phyloP scores from a whole-genome alignment of 345 rosid genomes.

The Gossypium arboreum region DNA sequence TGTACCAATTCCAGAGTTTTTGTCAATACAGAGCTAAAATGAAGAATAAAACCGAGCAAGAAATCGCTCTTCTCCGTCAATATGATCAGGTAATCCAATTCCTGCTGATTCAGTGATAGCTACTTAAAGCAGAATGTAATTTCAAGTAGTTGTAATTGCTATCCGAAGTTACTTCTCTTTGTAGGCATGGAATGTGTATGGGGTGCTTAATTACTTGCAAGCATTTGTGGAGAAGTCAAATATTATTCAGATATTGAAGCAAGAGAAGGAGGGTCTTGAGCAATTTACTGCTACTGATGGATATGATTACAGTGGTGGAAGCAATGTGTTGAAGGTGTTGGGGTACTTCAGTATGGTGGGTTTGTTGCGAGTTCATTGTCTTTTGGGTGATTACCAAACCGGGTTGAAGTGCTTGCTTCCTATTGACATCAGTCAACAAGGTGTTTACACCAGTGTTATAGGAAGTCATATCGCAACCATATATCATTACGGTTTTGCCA shows the following conservation, averaged over 20 bases:
- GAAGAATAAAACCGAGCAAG: conserved; percentile 90
- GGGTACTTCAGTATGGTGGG: conserved; percentile 99
- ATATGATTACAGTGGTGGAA: conserved; percentile 91
- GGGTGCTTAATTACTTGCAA: conserved; percentile 98
- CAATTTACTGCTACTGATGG: conserved; percentile 97
- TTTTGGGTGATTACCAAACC: conserved; percentile 91
- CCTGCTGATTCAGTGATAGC: too few relatives aligned
- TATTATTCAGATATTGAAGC: conserved; percentile 81
- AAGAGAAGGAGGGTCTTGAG: conserved; percentile 85
- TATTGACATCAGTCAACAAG: conserved; percentile 90
- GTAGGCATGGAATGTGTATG: conserved; percentile 97
- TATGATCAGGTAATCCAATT: conserved; percentile 52
- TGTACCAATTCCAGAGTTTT: conserved; percentile 94
- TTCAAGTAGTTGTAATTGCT: not conserved
- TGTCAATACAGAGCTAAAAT: conserved; percentile 94
- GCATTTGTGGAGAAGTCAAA: conserved; percentile 90
- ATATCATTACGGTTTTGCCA: conserved; percentile 97
- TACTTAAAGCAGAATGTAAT: not conserved
- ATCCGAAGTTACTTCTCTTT: not conserved
- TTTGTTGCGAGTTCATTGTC: conserved; percentile 90
- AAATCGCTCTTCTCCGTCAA: conserved; percentile 71
- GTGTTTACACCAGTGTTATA: conserved; percentile 83
- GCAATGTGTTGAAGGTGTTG: conserved; percentile 91
- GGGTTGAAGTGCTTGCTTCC: conserved; percentile 90
- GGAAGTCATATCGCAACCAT: conserved; percentile 93